phyloP scores from a whole-genome alignment of 1,284 basidiomycete species.

The Trichosporon sp. region DNA sequence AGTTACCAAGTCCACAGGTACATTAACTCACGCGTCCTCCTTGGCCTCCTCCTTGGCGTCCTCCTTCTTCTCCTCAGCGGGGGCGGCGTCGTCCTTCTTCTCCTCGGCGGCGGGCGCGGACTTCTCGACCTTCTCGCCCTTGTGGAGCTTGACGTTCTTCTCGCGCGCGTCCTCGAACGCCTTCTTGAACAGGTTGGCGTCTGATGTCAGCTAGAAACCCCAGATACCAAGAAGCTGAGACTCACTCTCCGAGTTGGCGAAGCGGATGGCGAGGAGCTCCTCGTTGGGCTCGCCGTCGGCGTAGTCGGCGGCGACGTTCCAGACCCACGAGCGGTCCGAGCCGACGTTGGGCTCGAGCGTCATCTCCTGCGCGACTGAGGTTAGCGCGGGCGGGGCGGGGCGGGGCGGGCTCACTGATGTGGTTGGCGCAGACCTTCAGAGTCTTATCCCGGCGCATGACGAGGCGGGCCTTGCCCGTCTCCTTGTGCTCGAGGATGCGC shows the following conservation, averaged over 20 bases:
- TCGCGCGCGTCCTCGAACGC: slow-evolving; percentile 80
- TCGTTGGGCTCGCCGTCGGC: slow-evolving; percentile 80
- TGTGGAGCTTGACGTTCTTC: slow-evolving; percentile 55
- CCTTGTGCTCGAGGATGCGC: slow-evolving; percentile 78
- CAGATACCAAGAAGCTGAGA: slow-evolving; percentile 17
- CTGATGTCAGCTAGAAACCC: slow-evolving; percentile 50
- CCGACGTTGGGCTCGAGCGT: slow-evolving; percentile 95
- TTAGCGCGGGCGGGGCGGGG: background rate
- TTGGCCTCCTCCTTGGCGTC: background rate
- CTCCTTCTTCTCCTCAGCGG: slow-evolving; percentile 24
- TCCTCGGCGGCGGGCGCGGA: slow-evolving; percentile 23
- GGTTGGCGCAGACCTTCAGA: slow-evolving; percentile 98
- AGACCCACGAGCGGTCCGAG: slow-evolving; percentile 99
- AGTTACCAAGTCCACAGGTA: background rate
- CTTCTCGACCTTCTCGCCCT: slow-evolving; percentile 38
- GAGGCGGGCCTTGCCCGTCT: slow-evolving; percentile 84
- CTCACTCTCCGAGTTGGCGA: slow-evolving; percentile 94
- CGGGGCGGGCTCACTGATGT: slow-evolving; percentile 65
- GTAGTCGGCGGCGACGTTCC: slow-evolving; percentile 94
- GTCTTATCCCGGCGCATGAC: slow-evolving; percentile 99
- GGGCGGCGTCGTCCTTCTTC: slow-evolving; percentile 27
- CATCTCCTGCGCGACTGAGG: slow-evolving; percentile 81
- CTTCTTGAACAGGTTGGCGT: slow-evolving; percentile 79
- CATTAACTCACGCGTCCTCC: background rate
- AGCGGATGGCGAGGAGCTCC: slow-evolving; percentile 96